Base-by-base conservation (phyloP, 2,329 filamentous ascomycete species). In the Verticillium dahliae region DNA sequence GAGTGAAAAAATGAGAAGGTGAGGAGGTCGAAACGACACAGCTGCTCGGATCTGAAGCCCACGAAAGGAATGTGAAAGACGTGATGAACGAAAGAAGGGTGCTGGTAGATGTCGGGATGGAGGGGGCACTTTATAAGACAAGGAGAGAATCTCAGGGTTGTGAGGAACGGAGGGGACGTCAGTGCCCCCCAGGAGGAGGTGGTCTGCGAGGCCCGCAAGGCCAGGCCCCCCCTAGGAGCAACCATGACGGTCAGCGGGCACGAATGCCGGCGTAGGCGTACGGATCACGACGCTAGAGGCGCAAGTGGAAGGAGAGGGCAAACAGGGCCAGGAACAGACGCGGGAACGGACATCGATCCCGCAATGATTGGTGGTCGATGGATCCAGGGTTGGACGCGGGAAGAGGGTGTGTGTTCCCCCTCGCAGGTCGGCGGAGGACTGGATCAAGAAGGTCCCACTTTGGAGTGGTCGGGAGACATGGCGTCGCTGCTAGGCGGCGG, bases 291-390 rank as follows among this genome's bases (percentile, higher is more conserved):
- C 45, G 10, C 45, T 52, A 52, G 18, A 27, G 45, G 45, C 45
- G 63, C 56, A 65, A 62, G 56, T 59, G 60, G 63, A 64, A 65
- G 60, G 58, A 58, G 63, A 58, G 64, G 64, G 65, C 65, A 67
- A 64, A 67, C 66, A 66, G 67, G 57, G 67, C 61, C 57, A 65
- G 63, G 65, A 60, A 62, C 63, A 65, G 68, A 70, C 74, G 73
- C 74, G 75, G 70, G 73, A 71, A 76, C 72, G 69, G 61, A 64
- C 66, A 52, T 52, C 62, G 57, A 63, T 64, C 63, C 60, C 56
- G 59, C 66, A 65, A 68, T 70, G 72, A 76, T 76, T 77, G 74
- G 74, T 68, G 67, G 62, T 63, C 59, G 67, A 62, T 66, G 61
- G 65, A 61, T 62, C 61, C 59, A 61, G 66, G 60, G 60, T 66